These are phyloP conservation scores for Coemansia sp. DNA, from an alignment of 192 early-diverging fungal genomes.

Conservation along the genomic window DNA sequence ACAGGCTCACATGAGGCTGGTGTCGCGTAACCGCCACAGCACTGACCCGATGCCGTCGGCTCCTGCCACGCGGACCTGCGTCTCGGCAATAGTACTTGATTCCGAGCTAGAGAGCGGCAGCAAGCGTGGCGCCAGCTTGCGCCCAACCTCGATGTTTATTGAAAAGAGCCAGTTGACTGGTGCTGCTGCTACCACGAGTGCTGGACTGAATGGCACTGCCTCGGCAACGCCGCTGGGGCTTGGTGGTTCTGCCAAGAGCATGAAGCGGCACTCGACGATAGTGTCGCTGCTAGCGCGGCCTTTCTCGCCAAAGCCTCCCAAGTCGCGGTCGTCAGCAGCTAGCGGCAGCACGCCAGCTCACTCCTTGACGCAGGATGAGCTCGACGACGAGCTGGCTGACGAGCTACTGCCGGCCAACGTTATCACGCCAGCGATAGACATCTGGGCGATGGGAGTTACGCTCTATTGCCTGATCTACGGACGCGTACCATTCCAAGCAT, in stretches of 20 bases:
- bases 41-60: slow-evolving; percentile 10
- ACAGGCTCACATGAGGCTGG: slow-evolving; percentile 4
- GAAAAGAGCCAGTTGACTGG: slow-evolving; percentile 13
- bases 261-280: slow-evolving; percentile 48
- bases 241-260: slow-evolving; percentile 11
- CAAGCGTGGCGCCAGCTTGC: background rate
- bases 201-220: background rate
- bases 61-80: slow-evolving; percentile 2
- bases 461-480: slow-evolving; percentile 94
- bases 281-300: slow-evolving; percentile 44
- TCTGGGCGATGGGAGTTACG: slow-evolving; percentile 97
- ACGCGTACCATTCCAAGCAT: slow-evolving; percentile 86
- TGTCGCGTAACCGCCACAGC: slow-evolving; percentile 17
- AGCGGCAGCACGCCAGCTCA: background rate
- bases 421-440: slow-evolving; percentile 87
- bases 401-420: slow-evolving; percentile 51
- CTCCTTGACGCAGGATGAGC: slow-evolving; percentile 16
- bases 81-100: background rate
- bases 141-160: slow-evolving; percentile 31
- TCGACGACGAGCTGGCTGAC: slow-evolving; percentile 8
- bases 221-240: slow-evolving; percentile 2
- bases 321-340: background rate
- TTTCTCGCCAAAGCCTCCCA: slow-evolving; percentile 30
- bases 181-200: background rate
- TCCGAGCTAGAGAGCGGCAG: background rate